phyloP scores from a whole-genome alignment of 768 basidiomycete species.

The Leccinum fibrillosum region DNA sequence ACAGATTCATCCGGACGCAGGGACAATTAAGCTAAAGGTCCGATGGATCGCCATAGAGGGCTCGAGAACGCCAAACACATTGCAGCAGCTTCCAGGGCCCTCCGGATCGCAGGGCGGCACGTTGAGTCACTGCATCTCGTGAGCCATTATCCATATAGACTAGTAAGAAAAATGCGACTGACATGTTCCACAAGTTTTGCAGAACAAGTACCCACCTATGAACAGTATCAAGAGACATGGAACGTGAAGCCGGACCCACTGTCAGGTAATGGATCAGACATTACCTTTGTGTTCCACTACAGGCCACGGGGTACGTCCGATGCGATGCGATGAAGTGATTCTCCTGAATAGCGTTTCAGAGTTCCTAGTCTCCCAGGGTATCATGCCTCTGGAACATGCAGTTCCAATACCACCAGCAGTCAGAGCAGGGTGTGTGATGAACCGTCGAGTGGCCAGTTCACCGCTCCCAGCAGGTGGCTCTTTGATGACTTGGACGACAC shows the following conservation, averaged over 20 bases:
- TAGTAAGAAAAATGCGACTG: neutral
- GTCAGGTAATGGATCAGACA: conserved; percentile 41
- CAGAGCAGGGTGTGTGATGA: conserved; percentile 17
- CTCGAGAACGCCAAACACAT: conserved; percentile 40
- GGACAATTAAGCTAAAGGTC: conserved; percentile 55
- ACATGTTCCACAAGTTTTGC: conserved; percentile 44
- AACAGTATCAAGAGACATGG: conserved; percentile 54
- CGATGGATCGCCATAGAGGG: conserved; percentile 29
- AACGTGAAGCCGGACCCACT: conserved; percentile 40
- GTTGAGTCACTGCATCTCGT: conserved; percentile 51
- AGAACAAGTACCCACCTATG: conserved; percentile 34
- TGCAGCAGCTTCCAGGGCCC: conserved; percentile 38
- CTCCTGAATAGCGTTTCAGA: conserved; percentile 30
- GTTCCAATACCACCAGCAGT: conserved; percentile 1
- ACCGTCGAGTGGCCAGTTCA: conserved; percentile 34
- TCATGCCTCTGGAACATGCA: conserved; percentile 35
- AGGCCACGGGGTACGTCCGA: conserved; percentile 45
- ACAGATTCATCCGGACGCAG: conserved; percentile 37
- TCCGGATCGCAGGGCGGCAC: conserved; percentile 34
- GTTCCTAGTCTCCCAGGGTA: conserved; percentile 51
- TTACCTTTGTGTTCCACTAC: conserved; percentile 69
- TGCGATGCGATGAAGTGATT: neutral
- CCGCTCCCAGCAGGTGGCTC: neutral
- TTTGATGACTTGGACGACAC: neutral
- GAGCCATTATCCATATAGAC: conserved; percentile 2